A percentile compares a stretch with the other conserved stretches of the same genome.
phyloP scores from a whole-genome alignment of 2,329 filamentous ascomycete species.

The Aureobasidium sp. region DNA sequence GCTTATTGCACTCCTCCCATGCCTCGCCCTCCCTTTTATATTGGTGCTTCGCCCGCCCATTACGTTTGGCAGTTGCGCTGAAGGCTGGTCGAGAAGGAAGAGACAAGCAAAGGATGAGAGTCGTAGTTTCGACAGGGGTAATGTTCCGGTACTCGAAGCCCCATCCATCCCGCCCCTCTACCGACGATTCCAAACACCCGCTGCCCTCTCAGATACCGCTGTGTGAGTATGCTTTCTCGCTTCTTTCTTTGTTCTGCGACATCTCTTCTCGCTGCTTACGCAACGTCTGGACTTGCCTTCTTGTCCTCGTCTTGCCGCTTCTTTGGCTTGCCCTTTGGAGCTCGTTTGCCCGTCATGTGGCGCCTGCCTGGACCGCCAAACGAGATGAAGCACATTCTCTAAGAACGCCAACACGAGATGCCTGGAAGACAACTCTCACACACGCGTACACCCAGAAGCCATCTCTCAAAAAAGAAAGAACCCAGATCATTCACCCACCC shows the following conservation, averaged over 20 bases:
- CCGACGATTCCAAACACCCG: constrained; percentile 26
- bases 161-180: constrained; percentile 40
- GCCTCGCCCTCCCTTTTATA: constrained; percentile 13
- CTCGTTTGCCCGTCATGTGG: constrained; percentile 23
- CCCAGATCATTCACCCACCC: not conserved
- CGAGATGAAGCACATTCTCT: constrained; percentile 18
- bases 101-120: constrained; percentile 14
- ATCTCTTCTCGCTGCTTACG: constrained; percentile 16
- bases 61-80: constrained; percentile 18
- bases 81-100: constrained; percentile 22
- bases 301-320: constrained; percentile 22
- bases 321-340: constrained; percentile 23
- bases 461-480: not conserved
- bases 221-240: constrained; percentile 25
- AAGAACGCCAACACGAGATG: constrained; percentile 9
- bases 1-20: constrained; percentile 17
- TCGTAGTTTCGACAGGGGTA: constrained; percentile 14
- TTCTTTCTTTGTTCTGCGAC: constrained; percentile 29
- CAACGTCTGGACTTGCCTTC: not conserved
- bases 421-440: not conserved
- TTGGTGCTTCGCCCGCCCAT: constrained; percentile 7
- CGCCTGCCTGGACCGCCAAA: constrained; percentile 29
- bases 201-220: constrained; percentile 30
- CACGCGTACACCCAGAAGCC: not conserved
- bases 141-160: constrained; percentile 28